phyloP scores from a whole-genome alignment of 176 grass and related monocot genomes.

The Aegilops umbellulata region DNA sequence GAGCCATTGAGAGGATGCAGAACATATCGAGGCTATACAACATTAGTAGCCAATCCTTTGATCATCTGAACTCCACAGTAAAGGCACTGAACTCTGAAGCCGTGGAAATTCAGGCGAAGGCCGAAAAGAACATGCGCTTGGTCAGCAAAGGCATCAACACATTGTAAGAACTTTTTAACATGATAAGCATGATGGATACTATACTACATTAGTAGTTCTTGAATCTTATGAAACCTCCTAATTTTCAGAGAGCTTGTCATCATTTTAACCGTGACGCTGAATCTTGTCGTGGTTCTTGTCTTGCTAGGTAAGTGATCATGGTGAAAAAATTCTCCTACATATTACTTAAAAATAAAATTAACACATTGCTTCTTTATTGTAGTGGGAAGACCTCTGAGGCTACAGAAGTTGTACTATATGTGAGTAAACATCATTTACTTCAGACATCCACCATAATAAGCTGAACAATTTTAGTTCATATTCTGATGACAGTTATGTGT shows the following conservation, averaged over 20 bases:
- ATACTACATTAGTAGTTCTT: background rate
- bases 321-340: background rate
- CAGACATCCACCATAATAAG: background rate
- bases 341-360: background rate
- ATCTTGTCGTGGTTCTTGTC: constrained; percentile 41
- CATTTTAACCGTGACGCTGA: constrained; percentile 50
- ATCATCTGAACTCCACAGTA: constrained; percentile 64
- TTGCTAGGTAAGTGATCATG: constrained; percentile 51
- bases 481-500: constrained; percentile 12
- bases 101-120: constrained; percentile 58
- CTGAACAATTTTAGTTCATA: background rate
- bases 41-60: constrained; percentile 40
- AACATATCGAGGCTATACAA: constrained; percentile 49
- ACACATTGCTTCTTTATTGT: constrained; percentile 14
- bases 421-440: constrained; percentile 41
- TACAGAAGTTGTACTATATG: constrained; percentile 35
- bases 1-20: constrained; percentile 56
- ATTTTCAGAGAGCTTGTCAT: constrained; percentile 64
- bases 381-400: constrained; percentile 51
- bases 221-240: background rate
- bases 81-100: constrained; percentile 58
- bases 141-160: constrained; percentile 67
- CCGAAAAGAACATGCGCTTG: constrained; percentile 58
- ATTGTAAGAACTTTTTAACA: constrained; percentile 52
- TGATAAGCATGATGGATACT: background rate